Conservation (phyloP, 2,329 filamentous ascomycete species). For the Aspergillus transmontanensis region DNA sequence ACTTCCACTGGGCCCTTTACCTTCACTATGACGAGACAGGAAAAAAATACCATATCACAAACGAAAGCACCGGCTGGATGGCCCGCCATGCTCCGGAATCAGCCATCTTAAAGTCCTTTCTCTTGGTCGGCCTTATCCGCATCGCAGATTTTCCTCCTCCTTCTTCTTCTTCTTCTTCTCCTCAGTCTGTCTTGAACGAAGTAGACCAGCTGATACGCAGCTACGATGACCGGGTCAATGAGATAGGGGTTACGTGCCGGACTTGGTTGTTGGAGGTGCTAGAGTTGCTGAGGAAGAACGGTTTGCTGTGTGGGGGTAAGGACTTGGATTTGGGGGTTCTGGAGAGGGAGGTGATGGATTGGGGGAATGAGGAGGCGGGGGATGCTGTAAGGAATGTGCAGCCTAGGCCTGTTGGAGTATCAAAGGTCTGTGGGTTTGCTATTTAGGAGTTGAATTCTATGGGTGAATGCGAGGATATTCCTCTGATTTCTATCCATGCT, state of each 20-base stretch:
- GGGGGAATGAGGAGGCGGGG: constrained; percentile 23
- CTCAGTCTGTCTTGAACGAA: background rate
- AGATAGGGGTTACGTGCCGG: constrained; percentile 19
- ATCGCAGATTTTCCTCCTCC: constrained; percentile 22
- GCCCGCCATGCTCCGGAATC: constrained; percentile 20
- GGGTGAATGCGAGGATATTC: background rate
- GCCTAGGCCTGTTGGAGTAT: constrained; percentile 18
- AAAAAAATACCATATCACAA: constrained; percentile 29
- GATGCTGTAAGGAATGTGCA: constrained; percentile 19
- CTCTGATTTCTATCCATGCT: background rate
- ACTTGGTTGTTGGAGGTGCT: constrained; percentile 25
- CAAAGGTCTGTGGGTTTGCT: background rate
- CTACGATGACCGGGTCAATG: constrained; percentile 23
- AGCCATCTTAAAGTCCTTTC: constrained; percentile 23
- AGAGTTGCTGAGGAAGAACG: constrained; percentile 12
- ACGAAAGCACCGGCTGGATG: constrained; percentile 22
- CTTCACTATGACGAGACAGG: constrained; percentile 22
- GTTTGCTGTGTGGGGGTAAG: background rate
- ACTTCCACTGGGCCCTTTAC: constrained; percentile 37
- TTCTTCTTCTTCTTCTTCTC: no score
- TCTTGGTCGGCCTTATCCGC: constrained; percentile 27
- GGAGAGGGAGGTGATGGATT: constrained; percentile 24
- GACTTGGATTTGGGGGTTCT: constrained; percentile 14
- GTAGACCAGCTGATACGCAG: constrained; percentile 23
- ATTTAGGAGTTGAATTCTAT: background rate